These are phyloP conservation scores for Paecilomyces fulvus DNA, from an alignment of 2,329 filamentous ascomycete species.

Conservation along the genomic window DNA sequence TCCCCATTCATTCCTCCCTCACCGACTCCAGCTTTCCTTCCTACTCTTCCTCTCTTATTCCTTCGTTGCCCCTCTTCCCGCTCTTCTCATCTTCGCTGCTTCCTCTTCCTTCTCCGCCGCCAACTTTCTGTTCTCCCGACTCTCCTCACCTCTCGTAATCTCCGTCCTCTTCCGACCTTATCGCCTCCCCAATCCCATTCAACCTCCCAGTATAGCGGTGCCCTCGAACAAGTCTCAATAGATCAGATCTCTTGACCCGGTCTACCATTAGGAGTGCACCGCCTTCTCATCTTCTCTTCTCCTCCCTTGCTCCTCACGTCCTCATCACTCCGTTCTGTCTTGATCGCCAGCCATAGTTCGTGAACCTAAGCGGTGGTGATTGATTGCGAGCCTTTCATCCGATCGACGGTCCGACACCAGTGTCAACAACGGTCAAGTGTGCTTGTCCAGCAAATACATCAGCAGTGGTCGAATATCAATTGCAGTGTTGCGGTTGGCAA, in stretches of 20 bases:
- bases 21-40: slow-evolving; percentile 10
- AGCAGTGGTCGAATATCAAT: not conserved
- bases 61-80: slow-evolving; percentile 10
- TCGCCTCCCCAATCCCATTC: not conserved
- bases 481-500: slow-evolving; percentile 4
- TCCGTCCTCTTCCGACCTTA: slow-evolving; percentile 1
- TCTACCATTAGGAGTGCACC: not conserved
- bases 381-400: not conserved
- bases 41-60: slow-evolving; percentile 9
- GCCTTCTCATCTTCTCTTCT: not conserved
- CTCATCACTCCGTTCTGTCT: slow-evolving; percentile 1
- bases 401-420: not conserved
- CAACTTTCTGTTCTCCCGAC: slow-evolving; percentile 4
- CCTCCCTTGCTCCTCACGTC: slow-evolving; percentile 1
- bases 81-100: slow-evolving; percentile 4
- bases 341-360: slow-evolving; percentile 1
- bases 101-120: slow-evolving; percentile 7
- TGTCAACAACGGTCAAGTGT: not conserved
- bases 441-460: not conserved
- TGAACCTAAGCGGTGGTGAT: not conserved
- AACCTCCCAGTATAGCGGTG: slow-evolving; percentile 5
- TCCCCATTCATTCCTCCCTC: slow-evolving; percentile 8
- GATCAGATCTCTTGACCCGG: not conserved
- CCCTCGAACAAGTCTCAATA: slow-evolving; percentile 2
- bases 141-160: not conserved